Base-by-base conservation (phyloP, 1,284 basidiomycete genomes). In the Rhodotorula sp. region DNA sequence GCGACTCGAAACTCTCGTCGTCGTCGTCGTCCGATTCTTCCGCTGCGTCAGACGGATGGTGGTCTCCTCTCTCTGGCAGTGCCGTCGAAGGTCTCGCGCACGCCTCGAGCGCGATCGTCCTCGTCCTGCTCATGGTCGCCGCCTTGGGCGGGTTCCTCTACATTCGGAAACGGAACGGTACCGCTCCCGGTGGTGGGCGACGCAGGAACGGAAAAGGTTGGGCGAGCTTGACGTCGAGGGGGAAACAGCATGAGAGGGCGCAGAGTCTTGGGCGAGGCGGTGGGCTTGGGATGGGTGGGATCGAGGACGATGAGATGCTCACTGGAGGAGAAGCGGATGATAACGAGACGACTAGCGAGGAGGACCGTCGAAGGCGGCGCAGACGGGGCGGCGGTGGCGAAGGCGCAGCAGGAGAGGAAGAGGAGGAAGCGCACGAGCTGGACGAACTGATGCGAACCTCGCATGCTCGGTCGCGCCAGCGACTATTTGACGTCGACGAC, bases 81-180 rank as follows among this genome's bases (percentile, higher is more conserved):
- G 64, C 72, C 66, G 70, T 76, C 60, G 69, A 78, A 89, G 91
- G 90, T 24, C 93, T 93, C 80, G 96, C 95, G 81, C 95, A 96
- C 75, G 90, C 92, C 29, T 91, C 91, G 17, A 93, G 91, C 0
- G 90, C 90, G 1, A 88, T 91, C 2, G 83, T 95, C 33, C 87
- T 96, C 45, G 84, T 97, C 51, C 79, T 91, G 6, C 81, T 96
- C 58, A 85, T 96, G 70, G 84, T 86, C 33, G 79, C 88, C 17
- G 85, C 84, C n/a, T 85, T 94, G 55, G 91, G 87, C 0, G 81
- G 84, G 24, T 91, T 89, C 80, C 80, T 93, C 66, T 90, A 89
- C 85, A 89, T 87, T 80, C 86, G 90, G 46, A 63, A 56, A 37
- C 76, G 30, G 70, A 77, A 42, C 37, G 10, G 37, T 10, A 42